Evolutionary conservation across 306 rosid genomes (phyloP).

Genomic region (Ormosia semicastrata): DNA sequence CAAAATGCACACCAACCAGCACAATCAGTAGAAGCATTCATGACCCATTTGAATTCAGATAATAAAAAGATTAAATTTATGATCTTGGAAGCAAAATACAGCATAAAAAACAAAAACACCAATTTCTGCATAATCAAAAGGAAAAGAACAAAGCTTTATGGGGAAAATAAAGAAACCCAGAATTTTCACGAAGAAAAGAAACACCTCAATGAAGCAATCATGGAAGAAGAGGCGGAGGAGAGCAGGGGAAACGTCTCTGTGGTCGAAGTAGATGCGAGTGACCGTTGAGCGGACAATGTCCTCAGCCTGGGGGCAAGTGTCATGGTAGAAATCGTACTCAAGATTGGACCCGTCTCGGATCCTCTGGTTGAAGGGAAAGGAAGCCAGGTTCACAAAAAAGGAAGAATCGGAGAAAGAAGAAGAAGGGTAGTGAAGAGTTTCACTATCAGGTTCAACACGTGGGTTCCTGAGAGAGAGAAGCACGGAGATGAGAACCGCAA

Average conservation of each 20-base stretch:
- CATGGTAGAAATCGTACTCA: conserved; percentile 57
- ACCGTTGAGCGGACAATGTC: conserved; percentile 45
- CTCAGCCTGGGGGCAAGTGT: conserved; percentile 70
- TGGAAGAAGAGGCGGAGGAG: conserved; percentile 89
- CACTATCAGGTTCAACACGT: conserved; percentile 25
- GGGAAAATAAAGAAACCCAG: neutral
- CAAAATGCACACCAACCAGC: neutral
- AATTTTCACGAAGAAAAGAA: neutral
- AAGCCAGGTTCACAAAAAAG: conserved; percentile 12
- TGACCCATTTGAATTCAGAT: neutral
- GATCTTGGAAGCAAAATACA: neutral
- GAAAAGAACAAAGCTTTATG: neutral
- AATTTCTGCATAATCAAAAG: neutral
- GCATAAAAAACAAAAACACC: neutral
- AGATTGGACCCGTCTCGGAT: conserved; percentile 35
- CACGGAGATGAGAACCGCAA: conserved; percentile 27
- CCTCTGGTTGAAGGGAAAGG: conserved; percentile 14
- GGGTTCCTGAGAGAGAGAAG: conserved; percentile 46
- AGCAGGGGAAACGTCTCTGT: conserved; percentile 52
- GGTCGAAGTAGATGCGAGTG: conserved; percentile 49
- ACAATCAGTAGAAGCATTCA: neutral
- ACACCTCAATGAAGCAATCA: conserved; percentile 81
- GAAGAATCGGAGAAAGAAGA: neutral
- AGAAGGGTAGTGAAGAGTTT: neutral
- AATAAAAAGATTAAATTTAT: neutral